phyloP scores from a whole-genome alignment of 176 grass and related monocot genomes.

The Saccharum officinarum region DNA sequence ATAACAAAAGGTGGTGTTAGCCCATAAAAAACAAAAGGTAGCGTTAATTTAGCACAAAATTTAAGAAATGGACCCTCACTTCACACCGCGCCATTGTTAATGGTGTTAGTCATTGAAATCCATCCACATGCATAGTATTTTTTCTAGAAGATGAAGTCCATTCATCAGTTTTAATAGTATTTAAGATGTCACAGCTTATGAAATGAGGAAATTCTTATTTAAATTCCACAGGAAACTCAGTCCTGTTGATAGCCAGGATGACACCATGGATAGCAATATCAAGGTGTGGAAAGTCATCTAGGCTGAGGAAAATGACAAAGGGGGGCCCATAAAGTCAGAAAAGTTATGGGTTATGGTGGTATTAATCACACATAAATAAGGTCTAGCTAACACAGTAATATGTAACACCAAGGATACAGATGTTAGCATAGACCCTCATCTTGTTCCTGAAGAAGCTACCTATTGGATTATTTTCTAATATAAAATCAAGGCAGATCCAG shows the following conservation, averaged over 20 bases:
- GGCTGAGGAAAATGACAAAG: not conserved
- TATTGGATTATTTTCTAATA: not conserved
- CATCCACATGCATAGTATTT: not conserved
- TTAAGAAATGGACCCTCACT: too few species aligned
- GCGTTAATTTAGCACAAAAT: not conserved
- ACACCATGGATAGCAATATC: slow-evolving; percentile 4
- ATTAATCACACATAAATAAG: not conserved
- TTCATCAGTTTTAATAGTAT: not conserved
- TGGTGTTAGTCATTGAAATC: slow-evolving; percentile 12
- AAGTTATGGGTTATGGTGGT: not conserved
- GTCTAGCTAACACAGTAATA: not conserved
- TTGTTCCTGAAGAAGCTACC: not conserved
- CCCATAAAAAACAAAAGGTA: not conserved
- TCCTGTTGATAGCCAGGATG: not conserved
- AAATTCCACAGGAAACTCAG: not conserved
- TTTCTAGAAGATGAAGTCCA: not conserved
- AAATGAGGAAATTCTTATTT: not conserved
- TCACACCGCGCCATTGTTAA: not conserved
- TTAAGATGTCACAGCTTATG: not conserved
- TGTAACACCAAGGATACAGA: not conserved
- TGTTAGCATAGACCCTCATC: not conserved
- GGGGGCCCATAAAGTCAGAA: not conserved
- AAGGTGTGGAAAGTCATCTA: slow-evolving; percentile 4
- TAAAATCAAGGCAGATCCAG: not conserved
- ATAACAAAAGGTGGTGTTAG: not conserved